Evolutionary conservation across 2,329 filamentous ascomycete genomes (phyloP).

Genomic region (Fusarium luffae): DNA sequence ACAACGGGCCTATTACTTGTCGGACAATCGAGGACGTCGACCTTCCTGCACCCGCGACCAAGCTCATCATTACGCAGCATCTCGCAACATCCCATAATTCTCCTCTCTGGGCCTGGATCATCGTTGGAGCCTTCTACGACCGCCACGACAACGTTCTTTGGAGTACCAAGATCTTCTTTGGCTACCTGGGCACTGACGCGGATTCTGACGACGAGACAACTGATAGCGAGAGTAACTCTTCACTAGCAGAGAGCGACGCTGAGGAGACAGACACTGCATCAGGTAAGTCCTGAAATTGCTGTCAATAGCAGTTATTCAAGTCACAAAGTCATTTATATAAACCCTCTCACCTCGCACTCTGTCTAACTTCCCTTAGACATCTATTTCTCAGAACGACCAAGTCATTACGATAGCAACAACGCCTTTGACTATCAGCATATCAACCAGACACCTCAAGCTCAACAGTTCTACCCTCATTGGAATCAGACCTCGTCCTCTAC

Average conservation of each 20-base stretch:
- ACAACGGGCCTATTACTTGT: slow-evolving; percentile 18
- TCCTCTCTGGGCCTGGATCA: slow-evolving; percentile 58
- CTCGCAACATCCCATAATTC: slow-evolving; percentile 49
- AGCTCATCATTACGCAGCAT: slow-evolving; percentile 58
- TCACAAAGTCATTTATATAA: slow-evolving; percentile 21
- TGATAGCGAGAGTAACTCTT: slow-evolving; percentile 17
- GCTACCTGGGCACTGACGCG: slow-evolving; percentile 43
- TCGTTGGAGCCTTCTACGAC: slow-evolving; percentile 62
- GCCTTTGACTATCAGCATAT: slow-evolving; percentile 1
- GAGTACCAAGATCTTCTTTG: slow-evolving; percentile 59
- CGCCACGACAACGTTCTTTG: slow-evolving; percentile 54
- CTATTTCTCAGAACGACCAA: slow-evolving; percentile 16
- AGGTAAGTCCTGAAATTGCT: slow-evolving; percentile 33
- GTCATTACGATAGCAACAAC: not conserved
- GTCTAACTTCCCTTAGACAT: slow-evolving; percentile 29
- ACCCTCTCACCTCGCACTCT: not conserved
- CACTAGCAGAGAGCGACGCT: slow-evolving; percentile 18
- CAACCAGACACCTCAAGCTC: slow-evolving; percentile 2
- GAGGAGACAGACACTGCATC: slow-evolving; percentile 25
- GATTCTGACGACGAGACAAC: slow-evolving; percentile 43
- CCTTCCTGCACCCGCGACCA: slow-evolving; percentile 59
- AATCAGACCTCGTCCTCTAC: slow-evolving; percentile 7
- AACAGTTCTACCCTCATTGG: slow-evolving; percentile 18
- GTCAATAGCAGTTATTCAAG: slow-evolving; percentile 10
- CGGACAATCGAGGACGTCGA: slow-evolving; percentile 47